Percentiles rank a stretch among this genome's conserved stretches.
Conservation (phyloP, 2,329 filamentous ascomycete genomes). For the Mycocentrospora acerina region DNA sequence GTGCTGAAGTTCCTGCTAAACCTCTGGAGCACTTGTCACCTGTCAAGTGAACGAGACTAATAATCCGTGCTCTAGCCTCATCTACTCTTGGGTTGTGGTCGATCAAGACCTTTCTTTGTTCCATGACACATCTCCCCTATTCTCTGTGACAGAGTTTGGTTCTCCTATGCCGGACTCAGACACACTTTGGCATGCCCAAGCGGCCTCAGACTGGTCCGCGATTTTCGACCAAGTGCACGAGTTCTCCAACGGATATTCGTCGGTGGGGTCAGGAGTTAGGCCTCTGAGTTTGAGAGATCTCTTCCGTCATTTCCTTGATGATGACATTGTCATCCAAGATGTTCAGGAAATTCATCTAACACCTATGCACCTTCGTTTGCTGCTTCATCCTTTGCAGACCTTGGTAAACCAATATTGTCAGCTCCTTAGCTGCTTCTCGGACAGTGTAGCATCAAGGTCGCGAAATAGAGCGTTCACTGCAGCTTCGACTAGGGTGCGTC, state of each 20-base stretch:
- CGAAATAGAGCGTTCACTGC: conserved; percentile 57
- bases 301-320: conserved; percentile 68
- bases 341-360: conserved; percentile 52
- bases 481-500: conserved; percentile 59
- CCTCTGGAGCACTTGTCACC: conserved; percentile 9
- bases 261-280: conserved; percentile 54
- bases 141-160: conserved; percentile 65
- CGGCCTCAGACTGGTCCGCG: conserved; percentile 60
- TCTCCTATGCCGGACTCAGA: conserved; percentile 66
- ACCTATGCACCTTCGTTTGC: conserved; percentile 62
- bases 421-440: conserved; percentile 65
- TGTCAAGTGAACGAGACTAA: conserved; percentile 26
- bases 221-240: conserved; percentile 62
- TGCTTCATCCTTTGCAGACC: conserved; percentile 68
- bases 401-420: conserved; percentile 66
- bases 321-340: conserved; percentile 56
- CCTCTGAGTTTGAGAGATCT: conserved; percentile 64
- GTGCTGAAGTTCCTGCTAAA: conserved; percentile 25
- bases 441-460: conserved; percentile 51
- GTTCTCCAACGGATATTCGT: conserved; percentile 55
- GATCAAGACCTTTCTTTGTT: conserved; percentile 61
- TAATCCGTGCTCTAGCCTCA: conserved; percentile 51
- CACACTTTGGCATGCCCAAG: conserved; percentile 62
- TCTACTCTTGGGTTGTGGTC: conserved; percentile 76
- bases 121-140: conserved; percentile 50